Percentiles rank a stretch among this genome's conserved stretches.
These are phyloP conservation scores for Tephrocybe sp. DNA, from an alignment of 768 basidiomycete genomes.

Conservation along the genomic window DNA sequence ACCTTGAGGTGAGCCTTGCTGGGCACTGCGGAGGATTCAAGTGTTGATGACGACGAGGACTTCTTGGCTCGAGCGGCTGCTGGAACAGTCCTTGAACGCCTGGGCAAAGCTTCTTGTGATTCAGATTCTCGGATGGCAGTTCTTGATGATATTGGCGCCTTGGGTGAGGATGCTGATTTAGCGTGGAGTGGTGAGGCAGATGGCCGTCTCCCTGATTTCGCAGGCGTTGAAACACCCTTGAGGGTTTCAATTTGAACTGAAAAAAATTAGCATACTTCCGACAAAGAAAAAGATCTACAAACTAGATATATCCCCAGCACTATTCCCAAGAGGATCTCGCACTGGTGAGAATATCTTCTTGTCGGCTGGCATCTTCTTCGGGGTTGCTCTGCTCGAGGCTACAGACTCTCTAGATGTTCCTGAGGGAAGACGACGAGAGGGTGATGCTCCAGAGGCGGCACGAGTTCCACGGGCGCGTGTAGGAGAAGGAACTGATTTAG, in stretches of 20 bases:
- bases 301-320: slow-evolving; percentile 29
- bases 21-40: not conserved
- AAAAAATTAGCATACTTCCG: not conserved
- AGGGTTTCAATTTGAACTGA: slow-evolving; percentile 25
- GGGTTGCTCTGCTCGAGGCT: slow-evolving; percentile 2
- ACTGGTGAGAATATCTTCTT: slow-evolving; percentile 38
- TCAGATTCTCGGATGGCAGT: slow-evolving; percentile 1
- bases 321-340: slow-evolving; percentile 38
- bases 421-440: slow-evolving; percentile 22
- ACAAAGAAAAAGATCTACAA: slow-evolving; percentile 7
- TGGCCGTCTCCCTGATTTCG: slow-evolving; percentile 8
- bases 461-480: slow-evolving; percentile 17
- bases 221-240: slow-evolving; percentile 9
- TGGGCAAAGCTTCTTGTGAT: slow-evolving; percentile 21
- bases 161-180: slow-evolving; percentile 13
- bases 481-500: slow-evolving; percentile 12
- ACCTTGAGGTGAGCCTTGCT: slow-evolving; percentile 1
- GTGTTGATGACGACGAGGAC: slow-evolving; percentile 1
- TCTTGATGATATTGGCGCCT: slow-evolving; percentile 9
- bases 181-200: slow-evolving; percentile 3
- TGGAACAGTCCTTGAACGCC: slow-evolving; percentile 28
- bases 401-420: slow-evolving; percentile 16
- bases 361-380: slow-evolving; percentile 8
- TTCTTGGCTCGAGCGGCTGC: slow-evolving; percentile 22
- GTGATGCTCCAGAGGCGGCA: slow-evolving; percentile 17